Percentiles rank a stretch among this genome's conserved stretches.
Conservation (phyloP, 2,329 filamentous ascomycete species). For the Paraconiothyrium brasiliense region DNA sequence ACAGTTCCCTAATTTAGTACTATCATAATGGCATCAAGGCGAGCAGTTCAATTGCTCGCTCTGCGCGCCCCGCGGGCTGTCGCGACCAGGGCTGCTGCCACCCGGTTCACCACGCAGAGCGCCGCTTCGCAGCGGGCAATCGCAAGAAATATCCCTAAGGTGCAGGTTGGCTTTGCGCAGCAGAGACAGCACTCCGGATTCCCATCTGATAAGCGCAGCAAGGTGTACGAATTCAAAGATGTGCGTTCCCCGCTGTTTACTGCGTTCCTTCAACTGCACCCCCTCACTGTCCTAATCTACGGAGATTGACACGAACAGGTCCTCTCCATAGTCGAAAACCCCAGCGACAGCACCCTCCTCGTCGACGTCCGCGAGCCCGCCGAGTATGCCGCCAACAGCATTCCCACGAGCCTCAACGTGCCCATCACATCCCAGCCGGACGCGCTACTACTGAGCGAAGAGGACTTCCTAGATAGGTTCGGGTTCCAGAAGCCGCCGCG, state of each 20-base stretch:
- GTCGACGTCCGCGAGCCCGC: conserved; percentile 75
- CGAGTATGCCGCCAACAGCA: conserved; percentile 71
- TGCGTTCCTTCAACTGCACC: too few relatives aligned
- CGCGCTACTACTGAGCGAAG: conserved; percentile 76
- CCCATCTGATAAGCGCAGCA: conserved; percentile 34
- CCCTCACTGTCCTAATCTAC: background rate
- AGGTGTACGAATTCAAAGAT: conserved; percentile 53
- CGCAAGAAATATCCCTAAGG: background rate
- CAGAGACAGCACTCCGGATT: conserved; percentile 51
- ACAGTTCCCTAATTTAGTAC: background rate
- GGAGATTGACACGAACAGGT: conserved; percentile 32
- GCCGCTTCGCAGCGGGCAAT: background rate
- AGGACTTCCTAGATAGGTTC: conserved; percentile 85
- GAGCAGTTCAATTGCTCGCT: conserved; percentile 25
- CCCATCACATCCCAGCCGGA: conserved; percentile 81
- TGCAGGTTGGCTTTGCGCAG: conserved; percentile 16
- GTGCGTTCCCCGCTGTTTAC: conserved; percentile 29
- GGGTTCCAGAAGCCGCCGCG: conserved; percentile 65
- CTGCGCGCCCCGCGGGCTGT: conserved; percentile 17
- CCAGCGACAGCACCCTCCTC: conserved; percentile 42
- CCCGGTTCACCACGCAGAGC: conserved; percentile 20
- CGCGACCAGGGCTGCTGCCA: conserved; percentile 22
- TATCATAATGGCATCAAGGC: conserved; percentile 32
- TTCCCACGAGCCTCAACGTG: conserved; percentile 84
- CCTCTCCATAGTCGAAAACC: conserved; percentile 44